Evolutionary conservation across 2,329 filamentous ascomycete genomes (phyloP).

Genomic region (Fusarium sambucinum): DNA sequence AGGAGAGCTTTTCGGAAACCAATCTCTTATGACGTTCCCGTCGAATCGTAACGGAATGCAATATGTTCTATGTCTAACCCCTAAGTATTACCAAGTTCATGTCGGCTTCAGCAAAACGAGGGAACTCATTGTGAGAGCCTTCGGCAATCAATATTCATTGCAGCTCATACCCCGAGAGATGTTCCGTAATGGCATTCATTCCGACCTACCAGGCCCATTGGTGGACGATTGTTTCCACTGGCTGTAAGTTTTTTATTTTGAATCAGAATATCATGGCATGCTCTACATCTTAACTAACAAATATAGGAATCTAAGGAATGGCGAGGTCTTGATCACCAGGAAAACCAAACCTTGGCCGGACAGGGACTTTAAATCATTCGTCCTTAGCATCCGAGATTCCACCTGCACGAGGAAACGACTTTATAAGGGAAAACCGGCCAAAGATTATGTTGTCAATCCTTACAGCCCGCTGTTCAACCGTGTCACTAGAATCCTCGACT

Average conservation of each 20-base stretch:
- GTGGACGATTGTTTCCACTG: constrained; percentile 68
- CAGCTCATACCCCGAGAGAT: constrained; percentile 40
- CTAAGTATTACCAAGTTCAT: constrained; percentile 64
- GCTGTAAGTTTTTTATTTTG: constrained; percentile 56
- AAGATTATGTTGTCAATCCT: constrained; percentile 37
- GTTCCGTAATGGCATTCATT: constrained; percentile 28
- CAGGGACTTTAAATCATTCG: constrained; percentile 16
- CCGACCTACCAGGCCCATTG: constrained; percentile 64
- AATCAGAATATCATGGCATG: not conserved
- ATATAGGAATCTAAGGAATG: constrained; percentile 34
- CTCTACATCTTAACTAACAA: not conserved
- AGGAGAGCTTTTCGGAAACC: constrained; percentile 65
- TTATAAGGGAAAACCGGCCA: not conserved
- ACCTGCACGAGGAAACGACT: constrained; percentile 23
- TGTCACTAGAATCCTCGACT: constrained; percentile 38
- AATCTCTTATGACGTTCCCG: constrained; percentile 64
- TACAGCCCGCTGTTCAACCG: constrained; percentile 43
- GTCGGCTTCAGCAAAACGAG: constrained; percentile 49
- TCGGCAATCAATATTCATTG: constrained; percentile 29
- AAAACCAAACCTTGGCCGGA: constrained; percentile 36
- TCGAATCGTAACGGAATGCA: constrained; percentile 67
- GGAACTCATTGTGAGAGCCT: constrained; percentile 48
- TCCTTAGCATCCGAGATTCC: constrained; percentile 22
- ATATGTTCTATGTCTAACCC: constrained; percentile 52
- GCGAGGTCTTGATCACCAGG: constrained; percentile 39